Evolutionary conservation across 2,329 filamentous ascomycete species (phyloP).

Genomic region (Arthrobotrys megalospora): DNA sequence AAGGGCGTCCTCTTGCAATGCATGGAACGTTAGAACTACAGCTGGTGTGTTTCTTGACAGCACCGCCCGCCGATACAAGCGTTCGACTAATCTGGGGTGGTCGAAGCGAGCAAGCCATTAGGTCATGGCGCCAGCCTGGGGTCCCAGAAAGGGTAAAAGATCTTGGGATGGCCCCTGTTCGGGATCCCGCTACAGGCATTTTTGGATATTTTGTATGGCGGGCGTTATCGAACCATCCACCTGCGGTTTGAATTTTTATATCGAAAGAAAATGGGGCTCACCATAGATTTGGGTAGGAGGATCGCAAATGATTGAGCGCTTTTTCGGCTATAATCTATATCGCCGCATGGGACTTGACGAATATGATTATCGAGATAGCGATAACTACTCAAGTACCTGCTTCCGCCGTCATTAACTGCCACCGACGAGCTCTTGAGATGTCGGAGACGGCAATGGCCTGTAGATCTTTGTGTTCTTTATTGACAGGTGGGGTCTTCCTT

Average conservation of each 20-base stretch:
- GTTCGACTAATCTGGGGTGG: conserved; percentile 51
- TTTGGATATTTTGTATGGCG: not conserved
- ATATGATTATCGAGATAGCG: conserved; percentile 16
- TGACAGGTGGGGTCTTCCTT: conserved; percentile 4
- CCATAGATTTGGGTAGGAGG: conserved; percentile 30
- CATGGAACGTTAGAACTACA: conserved; percentile 32
- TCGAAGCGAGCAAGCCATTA: conserved; percentile 57
- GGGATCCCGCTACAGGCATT: conserved; percentile 18
- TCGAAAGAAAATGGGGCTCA: not conserved
- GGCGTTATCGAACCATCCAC: conserved; percentile 14
- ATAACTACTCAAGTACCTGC: conserved; percentile 5
- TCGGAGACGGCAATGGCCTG: conserved; percentile 7
- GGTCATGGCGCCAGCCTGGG: conserved; percentile 49
- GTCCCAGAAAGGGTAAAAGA: conserved; percentile 25
- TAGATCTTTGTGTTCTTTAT: conserved; percentile 3
- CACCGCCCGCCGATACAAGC: conserved; percentile 13
- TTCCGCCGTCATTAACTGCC: not conserved
- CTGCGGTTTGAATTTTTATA: conserved; percentile 25
- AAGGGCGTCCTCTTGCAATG: conserved; percentile 19
- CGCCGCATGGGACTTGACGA: conserved; percentile 5
- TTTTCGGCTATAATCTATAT: conserved; percentile 6
- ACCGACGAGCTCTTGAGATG: not conserved
- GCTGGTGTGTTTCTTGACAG: conserved; percentile 27
- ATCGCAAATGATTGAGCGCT: conserved; percentile 30
- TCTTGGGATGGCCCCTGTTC: conserved; percentile 21